Evolutionary conservation across 2,329 filamentous ascomycete genomes (phyloP), one percentile per base, ranked within the genome.

Genomic region (Ceratocystis huliohia): DNA sequence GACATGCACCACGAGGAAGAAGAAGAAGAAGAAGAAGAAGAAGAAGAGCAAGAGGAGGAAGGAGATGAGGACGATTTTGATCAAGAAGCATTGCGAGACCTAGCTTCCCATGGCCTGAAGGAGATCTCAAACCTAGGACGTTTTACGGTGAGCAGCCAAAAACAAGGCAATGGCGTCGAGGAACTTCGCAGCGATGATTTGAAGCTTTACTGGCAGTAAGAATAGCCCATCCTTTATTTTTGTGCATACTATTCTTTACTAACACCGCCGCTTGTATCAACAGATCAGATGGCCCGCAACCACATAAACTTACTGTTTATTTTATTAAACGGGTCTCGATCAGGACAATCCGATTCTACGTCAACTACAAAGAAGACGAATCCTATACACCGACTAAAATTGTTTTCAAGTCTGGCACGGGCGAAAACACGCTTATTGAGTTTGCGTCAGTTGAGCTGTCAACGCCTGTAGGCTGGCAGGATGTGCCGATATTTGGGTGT

Each of bases 371-470:
- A 69, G 84, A 90, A 65, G 94, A 99, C 75, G 94, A 99, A 76
- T 94, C 89, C 56, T 99, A 99, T 75, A 99, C 94, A 2, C 94
- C 94, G 0, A 97, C 92, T 0, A 89, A 91, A 72, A 95, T 99
- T 72, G 80, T 88, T 61, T 91, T 97, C 73, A 84, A 88, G 46
- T 93, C 92, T 0, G 94, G 94, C 13, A 96, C 91, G 69, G 91
- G 91, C 57, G 88, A 91, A 70, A 94, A 97, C 75, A 91, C 95
- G 73, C 83, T 97, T 8, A 88, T 95, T 65, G 88, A 94, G 69
- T 97, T 96, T 74, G 86, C 87, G 1, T 86, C 86, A 28, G 88
- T 96, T 80, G 82, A 84, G 69, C 86, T 96, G 28, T 84, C 86
- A 69, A 86, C 85, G 67, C 93, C 93, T 0, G 83, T 86, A 56